These are phyloP conservation scores for Calonectria pseudoturangicola DNA, from an alignment of 2,329 filamentous ascomycete genomes.

Conservation along the genomic window DNA sequence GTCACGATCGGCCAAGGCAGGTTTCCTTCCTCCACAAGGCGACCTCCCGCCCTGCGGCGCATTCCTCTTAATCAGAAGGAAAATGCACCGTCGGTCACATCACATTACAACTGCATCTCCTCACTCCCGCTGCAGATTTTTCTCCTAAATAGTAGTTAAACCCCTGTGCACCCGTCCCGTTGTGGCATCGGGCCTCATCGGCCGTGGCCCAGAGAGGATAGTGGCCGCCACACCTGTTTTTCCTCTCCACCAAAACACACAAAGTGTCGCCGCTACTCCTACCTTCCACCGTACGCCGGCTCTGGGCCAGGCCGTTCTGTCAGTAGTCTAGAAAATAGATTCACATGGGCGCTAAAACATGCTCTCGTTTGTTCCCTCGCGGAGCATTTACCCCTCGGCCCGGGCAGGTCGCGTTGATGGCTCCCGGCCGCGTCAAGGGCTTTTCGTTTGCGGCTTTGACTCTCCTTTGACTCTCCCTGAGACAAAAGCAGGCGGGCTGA, in stretches of 20 bases:
- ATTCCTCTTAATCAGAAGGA: not conserved
- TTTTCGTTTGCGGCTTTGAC: constrained; percentile 12
- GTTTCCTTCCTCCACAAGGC: constrained; percentile 39
- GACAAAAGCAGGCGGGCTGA: constrained; percentile 22
- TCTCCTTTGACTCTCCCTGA: constrained; percentile 34
- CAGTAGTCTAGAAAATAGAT: not conserved
- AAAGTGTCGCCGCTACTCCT: constrained; percentile 29
- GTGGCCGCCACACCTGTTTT: constrained; percentile 42
- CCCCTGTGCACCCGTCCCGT: constrained; percentile 35
- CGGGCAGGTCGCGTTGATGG: constrained; percentile 7
- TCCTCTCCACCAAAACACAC: constrained; percentile 28
- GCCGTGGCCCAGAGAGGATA: constrained; percentile 31
- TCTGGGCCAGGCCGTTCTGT: constrained; percentile 23
- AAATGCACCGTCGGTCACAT: constrained; percentile 39
- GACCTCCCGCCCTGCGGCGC: constrained; percentile 22
- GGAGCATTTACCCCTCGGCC: constrained; percentile 11
- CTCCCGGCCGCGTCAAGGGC: not conserved
- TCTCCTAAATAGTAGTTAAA: not conserved
- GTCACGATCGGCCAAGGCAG: constrained; percentile 29
- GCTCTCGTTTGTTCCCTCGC: not conserved
- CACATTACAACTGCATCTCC: constrained; percentile 32
- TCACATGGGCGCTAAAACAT: not conserved
- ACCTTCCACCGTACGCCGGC: constrained; percentile 31
- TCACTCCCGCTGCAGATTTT: constrained; percentile 13
- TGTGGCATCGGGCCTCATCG: constrained; percentile 32